Evolutionary conservation across 1,284 basidiomycete genomes (phyloP), one percentile per base, ranked within the genome.

Genomic region (Cutaneotrichosporon dermatis): DNA sequence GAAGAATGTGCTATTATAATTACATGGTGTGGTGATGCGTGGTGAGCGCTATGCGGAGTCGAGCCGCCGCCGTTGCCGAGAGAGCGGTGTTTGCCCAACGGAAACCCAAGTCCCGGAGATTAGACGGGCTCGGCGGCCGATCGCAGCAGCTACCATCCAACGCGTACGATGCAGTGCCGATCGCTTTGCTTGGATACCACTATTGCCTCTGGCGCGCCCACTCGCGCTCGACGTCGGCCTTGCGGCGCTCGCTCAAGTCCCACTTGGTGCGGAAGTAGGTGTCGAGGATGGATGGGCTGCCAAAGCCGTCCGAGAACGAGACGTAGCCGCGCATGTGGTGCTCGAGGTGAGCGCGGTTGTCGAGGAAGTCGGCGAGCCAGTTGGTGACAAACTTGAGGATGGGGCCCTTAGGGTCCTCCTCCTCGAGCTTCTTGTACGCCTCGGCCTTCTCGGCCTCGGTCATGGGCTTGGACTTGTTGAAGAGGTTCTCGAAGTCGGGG

Each of bases 141-240:
- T 25, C 25, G 25, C 25, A 25, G 25, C 25, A 25, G 25, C 3
- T 3, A 3, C 25, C 25, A 25, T 25, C 25, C 25, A 25, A 25
- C 25, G 25, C 25, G 25, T 25, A 25, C 25, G 25, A 25, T 25
- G 25, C 25, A 25, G 25, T 25, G 25, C 25, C 25, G 25, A 25
- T 25, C 25, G 25, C 25, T 25, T 25, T 25, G 25, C 25, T 25
- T 25, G 25, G 25, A 25, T 25, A 25, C 25, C 25, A 40, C 39
- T 40, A 40, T 12, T 40, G 39, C 12, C 39, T 8, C 34, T 49
- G 46, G 34, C 46, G 46, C 12, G 46, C 46, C 46, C 46, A 49
- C 46, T 49, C 46, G 46, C 46, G 46, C 46, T 49, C 46, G 34
- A 49, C 46, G 34, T 49, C 46, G 33, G 46, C 46, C 11, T 13